A percentile compares a stretch with the other conserved stretches of the same genome.
phyloP scores from a whole-genome alignment of 129 eudicot species.

The Chrysanthemum lavandulifolium region DNA sequence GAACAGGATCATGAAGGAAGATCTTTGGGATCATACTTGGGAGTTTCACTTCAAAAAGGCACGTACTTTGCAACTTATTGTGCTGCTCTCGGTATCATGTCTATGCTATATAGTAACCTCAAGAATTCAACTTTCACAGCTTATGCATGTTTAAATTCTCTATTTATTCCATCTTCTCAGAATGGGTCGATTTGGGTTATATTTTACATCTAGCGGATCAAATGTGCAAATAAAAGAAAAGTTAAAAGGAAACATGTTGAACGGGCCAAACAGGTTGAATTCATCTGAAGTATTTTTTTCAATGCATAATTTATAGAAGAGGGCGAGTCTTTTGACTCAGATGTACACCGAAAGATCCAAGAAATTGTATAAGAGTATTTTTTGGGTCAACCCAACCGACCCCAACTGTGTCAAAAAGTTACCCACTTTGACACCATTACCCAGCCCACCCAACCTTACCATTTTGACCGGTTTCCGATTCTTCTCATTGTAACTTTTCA shows the following conservation, averaged over 20 bases:
- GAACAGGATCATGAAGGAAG: conserved; percentile 67
- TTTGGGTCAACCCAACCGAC: no score
- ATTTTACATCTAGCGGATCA: not conserved
- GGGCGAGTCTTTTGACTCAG: no score
- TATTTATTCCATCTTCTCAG: not conserved
- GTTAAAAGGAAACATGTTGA: no score
- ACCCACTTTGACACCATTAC: no score
- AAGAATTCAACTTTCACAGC: not conserved
- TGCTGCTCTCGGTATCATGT: not conserved
- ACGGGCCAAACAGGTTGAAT: no score
- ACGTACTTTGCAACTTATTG: not conserved
- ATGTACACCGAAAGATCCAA: no score
- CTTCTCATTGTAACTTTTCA: not conserved
- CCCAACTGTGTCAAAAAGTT: no score
- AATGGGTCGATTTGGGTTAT: not conserved
- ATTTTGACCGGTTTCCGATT: not conserved
- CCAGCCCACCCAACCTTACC: not conserved
- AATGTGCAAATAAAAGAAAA: no score
- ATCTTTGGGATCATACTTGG: conserved; percentile 89
- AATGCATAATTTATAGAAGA: no score
- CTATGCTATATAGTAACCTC: no score
- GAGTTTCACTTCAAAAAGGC: conserved; percentile 77
- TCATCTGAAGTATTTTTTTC: no score
- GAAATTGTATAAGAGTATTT: no score
- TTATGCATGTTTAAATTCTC: not conserved